These are phyloP conservation scores for Neocucurbitaria cava DNA, from an alignment of 2,329 filamentous ascomycete species.

Conservation along the genomic window DNA sequence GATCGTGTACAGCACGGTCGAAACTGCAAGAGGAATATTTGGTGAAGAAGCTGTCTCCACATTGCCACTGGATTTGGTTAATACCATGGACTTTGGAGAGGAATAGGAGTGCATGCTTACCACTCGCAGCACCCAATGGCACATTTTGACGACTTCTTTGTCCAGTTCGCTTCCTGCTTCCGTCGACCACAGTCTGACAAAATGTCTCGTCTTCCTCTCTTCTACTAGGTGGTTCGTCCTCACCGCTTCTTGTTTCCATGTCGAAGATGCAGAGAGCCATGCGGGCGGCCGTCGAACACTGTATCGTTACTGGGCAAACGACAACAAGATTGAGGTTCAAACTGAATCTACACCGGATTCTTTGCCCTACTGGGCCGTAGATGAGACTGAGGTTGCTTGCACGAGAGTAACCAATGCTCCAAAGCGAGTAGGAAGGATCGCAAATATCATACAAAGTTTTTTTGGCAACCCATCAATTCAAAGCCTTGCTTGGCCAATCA, in stretches of 20 bases:
- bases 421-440: neutral
- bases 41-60: slow-evolving; percentile 37
- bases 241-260: slow-evolving; percentile 15
- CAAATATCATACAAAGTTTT: neutral
- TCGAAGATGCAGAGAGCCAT: slow-evolving; percentile 11
- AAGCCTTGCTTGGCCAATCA: neutral
- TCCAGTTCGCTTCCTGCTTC: no score
- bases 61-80: slow-evolving; percentile 28
- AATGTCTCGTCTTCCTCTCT: neutral
- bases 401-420: neutral
- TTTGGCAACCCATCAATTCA: neutral
- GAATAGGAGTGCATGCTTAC: slow-evolving; percentile 16
- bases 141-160: slow-evolving; percentile 32
- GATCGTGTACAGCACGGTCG: slow-evolving; percentile 28
- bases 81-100: neutral
- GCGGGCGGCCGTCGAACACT: slow-evolving; percentile 5
- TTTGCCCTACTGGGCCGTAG: neutral
- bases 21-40: slow-evolving; percentile 35
- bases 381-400: neutral
- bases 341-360: neutral
- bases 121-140: slow-evolving; percentile 32
- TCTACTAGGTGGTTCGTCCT: neutral
- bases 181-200: neutral
- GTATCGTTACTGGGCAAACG: neutral
- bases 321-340: neutral